Base-by-base conservation (phyloP, 1,139 yeast genomes). In the Spathaspora jeffriesii region DNA sequence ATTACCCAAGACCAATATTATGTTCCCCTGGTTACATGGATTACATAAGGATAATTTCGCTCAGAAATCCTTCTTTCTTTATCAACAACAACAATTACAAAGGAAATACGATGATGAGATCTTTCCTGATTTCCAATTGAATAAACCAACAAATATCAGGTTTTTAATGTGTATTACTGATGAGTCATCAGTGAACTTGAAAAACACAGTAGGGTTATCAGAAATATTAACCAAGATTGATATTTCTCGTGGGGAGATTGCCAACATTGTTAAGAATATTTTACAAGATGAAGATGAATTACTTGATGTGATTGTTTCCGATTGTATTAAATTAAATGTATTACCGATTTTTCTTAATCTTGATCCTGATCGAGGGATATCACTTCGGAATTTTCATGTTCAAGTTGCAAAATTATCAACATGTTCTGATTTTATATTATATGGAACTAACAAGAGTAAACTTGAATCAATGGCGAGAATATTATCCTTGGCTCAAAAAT, bases 11-110 rank as follows among this genome's bases (percentile, higher is more conserved):
- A 85, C 93, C 13, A 78, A 72, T 23, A 63, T 60, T 8, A 81
- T 91, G 76, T 92, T 91, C 58, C 98, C 98, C 1, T 91, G 97
- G 97, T 73, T 89, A 39, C 97, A 91, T 62, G 96, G 96, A 0
- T 66, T 83, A 21, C 81, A 81, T 53, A 65, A 61, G 30, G 77
- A 73, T 38, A 81, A 81, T 56, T 70, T 68, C 52, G 79, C 84
- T 3, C 85, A 81, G 55, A 63, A 73, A 40, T 68, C 66, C 45
- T 75, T 68, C 53, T 74, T 75, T 51, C 51, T 66, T 14, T 61
- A 62, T 43, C 75, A 69, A 47, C 65, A 61, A 46, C 65, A 57
- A 34, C 54, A 52, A 38, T 23, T 50, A 18, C 48, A 51, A 31
- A 18, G 18, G 14, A 18, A 34, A 10, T 28, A 36, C 15, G 48